Evolutionary conservation across 164 flowering plant genomes (phyloP), one percentile per base, ranked within the genome.

Genomic region (Amborella trichopoda): DNA sequence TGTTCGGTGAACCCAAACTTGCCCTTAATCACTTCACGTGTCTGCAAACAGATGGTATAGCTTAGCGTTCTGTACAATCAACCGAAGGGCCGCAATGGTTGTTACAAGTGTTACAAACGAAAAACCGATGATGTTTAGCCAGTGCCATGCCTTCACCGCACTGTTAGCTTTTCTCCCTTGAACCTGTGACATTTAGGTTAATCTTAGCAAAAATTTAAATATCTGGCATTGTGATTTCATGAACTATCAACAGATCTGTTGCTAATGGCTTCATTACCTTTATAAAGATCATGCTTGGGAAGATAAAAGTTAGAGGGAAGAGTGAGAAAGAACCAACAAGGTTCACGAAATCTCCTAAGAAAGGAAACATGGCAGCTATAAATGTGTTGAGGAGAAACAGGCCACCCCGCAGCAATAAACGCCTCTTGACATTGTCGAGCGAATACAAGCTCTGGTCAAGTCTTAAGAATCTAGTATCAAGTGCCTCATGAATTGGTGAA

Each of bases 311-410:
- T 1, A 75, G 54, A 20, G 71, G 67, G 30, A 73, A 36, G n/a
- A 71, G 71, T 3, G 74, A 12, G 26, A 75, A 59, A 3, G 85
- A 69, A 25, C 79, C 81, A 2, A 66, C 13, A n/a, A 78, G 53
- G 61, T 66, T 71, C n/a, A 75, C 68, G 16, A 78, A 75, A 54
- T 75, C 85, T 3, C 79, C 78, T 57, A 69, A 66, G 71, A 77
- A 74, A 32, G 83, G 80, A 34, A 74, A 39, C 38, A 71, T 68
- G 14, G 83, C 77, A 5, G 76, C 36, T 12, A 70, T 59, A 12
- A 74, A 40, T 1, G 80, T 72, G 44, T 70, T 72, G 6, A 23
- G 57, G 1, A 60, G 16, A 25, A 72, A 70, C 49, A 69, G 40
- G 38, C 49, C 25, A 0, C 49, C 64, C 9, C 80, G 69, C 8